Evolutionary conservation across 2,329 filamentous ascomycete species (phyloP).

Genomic region (Neodidymelliopsis sp.): DNA sequence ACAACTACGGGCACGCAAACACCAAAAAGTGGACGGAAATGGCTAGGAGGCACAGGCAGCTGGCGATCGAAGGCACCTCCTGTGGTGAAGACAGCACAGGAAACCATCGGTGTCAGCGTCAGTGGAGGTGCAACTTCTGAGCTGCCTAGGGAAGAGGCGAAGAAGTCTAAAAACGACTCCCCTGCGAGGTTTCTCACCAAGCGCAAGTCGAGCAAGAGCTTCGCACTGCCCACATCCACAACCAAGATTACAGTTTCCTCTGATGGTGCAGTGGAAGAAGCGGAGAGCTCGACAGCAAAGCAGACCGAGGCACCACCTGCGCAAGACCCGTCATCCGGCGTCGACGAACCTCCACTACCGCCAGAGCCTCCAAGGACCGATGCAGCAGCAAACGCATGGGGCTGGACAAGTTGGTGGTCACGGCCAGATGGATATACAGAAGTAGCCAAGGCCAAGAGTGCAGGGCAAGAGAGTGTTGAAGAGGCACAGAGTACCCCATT

Average conservation of each 20-base stretch:
- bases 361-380: conserved; percentile 47
- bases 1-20: conserved; percentile 26
- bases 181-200: conserved; percentile 52
- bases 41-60: conserved; percentile 54
- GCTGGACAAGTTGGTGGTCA: conserved; percentile 61
- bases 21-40: conserved; percentile 43
- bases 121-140: conserved; percentile 54
- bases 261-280: conserved; percentile 42
- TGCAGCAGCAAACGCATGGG: conserved; percentile 32
- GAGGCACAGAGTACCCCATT: conserved; percentile 53
- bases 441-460: conserved; percentile 42
- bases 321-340: conserved; percentile 11
- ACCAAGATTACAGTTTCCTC: conserved; percentile 57
- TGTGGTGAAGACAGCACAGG: conserved; percentile 55
- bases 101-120: conserved; percentile 55
- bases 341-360: conserved; percentile 52
- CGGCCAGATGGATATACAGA: conserved; percentile 57
- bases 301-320: conserved; percentile 21
- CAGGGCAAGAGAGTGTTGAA: conserved; percentile 34
- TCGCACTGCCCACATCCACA: conserved; percentile 53
- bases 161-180: conserved; percentile 36
- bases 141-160: conserved; percentile 41
- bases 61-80: conserved; percentile 57
- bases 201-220: conserved; percentile 56
- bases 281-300: conserved; percentile 31